Evolutionary conservation across 163 green algal species (phyloP).

Genomic region (Smithsoniella earleae): DNA sequence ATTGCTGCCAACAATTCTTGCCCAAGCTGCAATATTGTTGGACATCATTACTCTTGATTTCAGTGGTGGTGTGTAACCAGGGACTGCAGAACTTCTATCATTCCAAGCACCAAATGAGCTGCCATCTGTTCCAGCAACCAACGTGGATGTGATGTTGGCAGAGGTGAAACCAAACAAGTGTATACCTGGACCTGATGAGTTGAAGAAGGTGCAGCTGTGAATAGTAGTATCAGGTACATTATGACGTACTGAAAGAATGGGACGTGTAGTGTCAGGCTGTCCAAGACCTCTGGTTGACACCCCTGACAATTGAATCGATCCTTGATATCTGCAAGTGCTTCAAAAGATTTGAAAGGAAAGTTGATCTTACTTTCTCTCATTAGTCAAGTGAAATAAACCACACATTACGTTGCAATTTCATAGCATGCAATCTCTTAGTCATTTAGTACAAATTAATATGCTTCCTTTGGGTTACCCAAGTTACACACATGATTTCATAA

Average conservation of each 20-base stretch:
- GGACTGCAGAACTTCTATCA: background rate
- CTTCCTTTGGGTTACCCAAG: too few species aligned
- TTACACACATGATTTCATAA: background rate
- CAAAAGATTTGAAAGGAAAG: too few species aligned
- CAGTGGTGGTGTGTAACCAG: background rate
- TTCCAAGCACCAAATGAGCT: constrained; percentile 5
- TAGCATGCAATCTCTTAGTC: too few species aligned
- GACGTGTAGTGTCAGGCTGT: background rate
- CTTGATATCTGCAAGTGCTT: constrained; percentile 24
- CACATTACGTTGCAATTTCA: too few species aligned
- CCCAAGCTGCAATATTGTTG: background rate
- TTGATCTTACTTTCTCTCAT: too few species aligned
- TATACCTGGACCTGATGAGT: constrained; percentile 28
- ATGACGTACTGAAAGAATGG: background rate
- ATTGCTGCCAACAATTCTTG: background rate
- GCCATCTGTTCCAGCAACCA: constrained; percentile 4
- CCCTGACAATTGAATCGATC: background rate
- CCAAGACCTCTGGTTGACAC: background rate
- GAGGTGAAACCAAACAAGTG: background rate
- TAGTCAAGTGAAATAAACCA: too few species aligned
- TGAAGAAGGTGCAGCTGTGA: background rate
- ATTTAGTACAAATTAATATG: too few species aligned
- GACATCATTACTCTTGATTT: background rate
- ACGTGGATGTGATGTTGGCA: background rate
- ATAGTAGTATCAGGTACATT: background rate